Base-by-base conservation (phyloP, 257 asterid species). In the Striga asiatica region DNA sequence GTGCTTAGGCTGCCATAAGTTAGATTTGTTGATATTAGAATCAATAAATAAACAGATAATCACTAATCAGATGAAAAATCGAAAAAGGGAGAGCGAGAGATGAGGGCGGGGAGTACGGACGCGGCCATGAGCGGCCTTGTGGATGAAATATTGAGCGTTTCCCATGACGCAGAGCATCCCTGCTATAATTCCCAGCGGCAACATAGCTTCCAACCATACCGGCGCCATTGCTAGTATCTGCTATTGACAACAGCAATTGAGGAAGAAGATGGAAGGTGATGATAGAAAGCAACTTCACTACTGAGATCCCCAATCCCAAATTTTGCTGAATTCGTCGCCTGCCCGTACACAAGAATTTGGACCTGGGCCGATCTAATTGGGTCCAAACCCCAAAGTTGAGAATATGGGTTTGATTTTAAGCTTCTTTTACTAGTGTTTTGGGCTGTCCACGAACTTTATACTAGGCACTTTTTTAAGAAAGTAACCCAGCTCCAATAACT, bases 141-240 rank as follows among this genome's bases (percentile, higher is more conserved):
- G 92, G 78, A 84, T 79, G 74, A 45, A 70, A 49, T 92, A 82
- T 48, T 84, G 98, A 42, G 93, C 85, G 65, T 92, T 92, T 2
- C 98, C 98, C 89, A 82, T 82, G 8, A 88, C 79, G 65, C 98
- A 92, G 28, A 88, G 94, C 81, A 92, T 77, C 49, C 97, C 97
- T 3, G 88, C 98, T 12, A 89, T 89, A 27, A 89, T 86, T 11
- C 98, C 98, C 49, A 89, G 49, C 5, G 98, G 98, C 42, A 89
- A 56, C 60, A 80, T 41, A 21, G 98, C 98, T 72, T 89, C 96
- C 67, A 89, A 49, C 79, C 78, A 74, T 49, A 65, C 70, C 45
- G 79, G 56, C 66, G 59, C 70, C 94, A 83, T 87, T 16, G 43
- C 13, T 48, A 18, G 22, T 19, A 19, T 52, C 28, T 19, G 37